phyloP scores from a whole-genome alignment of 805 yeast species.

The Sugiyamaella qingdaonensis region DNA sequence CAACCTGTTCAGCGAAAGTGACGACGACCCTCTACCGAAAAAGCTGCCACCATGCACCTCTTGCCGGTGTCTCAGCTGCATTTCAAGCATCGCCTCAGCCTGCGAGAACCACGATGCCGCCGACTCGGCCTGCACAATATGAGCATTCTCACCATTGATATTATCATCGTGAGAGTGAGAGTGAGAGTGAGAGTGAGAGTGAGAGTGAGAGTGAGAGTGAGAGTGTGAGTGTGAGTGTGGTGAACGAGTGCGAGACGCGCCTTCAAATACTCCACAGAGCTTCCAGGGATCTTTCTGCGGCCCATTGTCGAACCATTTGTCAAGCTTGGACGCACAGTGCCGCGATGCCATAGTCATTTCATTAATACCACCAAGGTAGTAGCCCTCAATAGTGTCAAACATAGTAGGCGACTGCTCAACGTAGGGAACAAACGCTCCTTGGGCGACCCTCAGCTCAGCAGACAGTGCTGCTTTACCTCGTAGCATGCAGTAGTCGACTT shows the following conservation, averaged over 20 bases:
- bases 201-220: too few species aligned
- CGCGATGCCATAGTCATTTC: constrained; percentile 42
- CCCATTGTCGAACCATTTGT: constrained; percentile 40
- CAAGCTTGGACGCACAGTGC: constrained; percentile 38
- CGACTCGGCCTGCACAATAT: neutral
- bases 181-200: too few species aligned
- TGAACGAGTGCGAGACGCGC: constrained; percentile 11
- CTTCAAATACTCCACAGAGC: constrained; percentile 34
- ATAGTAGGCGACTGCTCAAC: constrained; percentile 44
- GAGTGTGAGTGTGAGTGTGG: too few species aligned
- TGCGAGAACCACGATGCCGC: neutral
- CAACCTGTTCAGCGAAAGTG: neutral
- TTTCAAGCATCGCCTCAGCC: neutral
- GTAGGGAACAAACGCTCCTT: constrained; percentile 30
- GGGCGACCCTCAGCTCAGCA: constrained; percentile 41
- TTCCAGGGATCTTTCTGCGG: constrained; percentile 29
- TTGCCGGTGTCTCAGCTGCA: neutral
- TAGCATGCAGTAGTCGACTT: constrained; percentile 47
- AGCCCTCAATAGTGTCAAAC: constrained; percentile 41
- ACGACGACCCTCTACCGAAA: neutral
- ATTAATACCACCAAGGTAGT: constrained; percentile 50
- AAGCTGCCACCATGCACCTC: neutral
- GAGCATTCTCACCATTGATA: neutral
- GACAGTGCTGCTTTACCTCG: constrained; percentile 51
- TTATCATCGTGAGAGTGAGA: too few species aligned